Percentiles rank a stretch among this genome's conserved stretches.
Evolutionary conservation across 805 yeast genomes (phyloP).

Genomic region (Candida coquimbonensis): DNA sequence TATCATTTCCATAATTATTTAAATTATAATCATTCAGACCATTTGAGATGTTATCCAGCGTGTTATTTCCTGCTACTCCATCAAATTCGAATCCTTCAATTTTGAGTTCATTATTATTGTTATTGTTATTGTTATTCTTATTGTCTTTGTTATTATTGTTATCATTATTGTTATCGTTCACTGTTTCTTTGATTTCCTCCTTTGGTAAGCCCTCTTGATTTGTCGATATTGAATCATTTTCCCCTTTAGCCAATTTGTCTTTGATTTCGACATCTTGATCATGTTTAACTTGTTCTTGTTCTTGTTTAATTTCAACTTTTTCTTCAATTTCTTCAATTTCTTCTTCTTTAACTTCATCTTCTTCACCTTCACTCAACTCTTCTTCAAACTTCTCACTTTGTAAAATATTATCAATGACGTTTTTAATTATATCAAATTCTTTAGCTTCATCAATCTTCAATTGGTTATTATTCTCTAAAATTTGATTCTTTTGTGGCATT

Average conservation of each 20-base stretch:
- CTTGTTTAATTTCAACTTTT: constrained; percentile 2
- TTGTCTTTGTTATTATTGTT: no score
- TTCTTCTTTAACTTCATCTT: constrained; percentile 5
- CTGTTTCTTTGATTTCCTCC: background rate
- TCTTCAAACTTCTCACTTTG: constrained; percentile 6
- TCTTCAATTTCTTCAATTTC: background rate
- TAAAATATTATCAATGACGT: constrained; percentile 7
- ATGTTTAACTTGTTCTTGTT: background rate
- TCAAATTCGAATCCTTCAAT: background rate
- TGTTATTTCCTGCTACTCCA: constrained; percentile 1
- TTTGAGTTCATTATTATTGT: background rate
- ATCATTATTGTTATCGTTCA: no score
- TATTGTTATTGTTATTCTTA: no score
- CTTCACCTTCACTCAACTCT: constrained; percentile 9
- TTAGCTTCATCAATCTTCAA: constrained; percentile 3
- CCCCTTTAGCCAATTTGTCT: background rate
- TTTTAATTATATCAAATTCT: constrained; percentile 6
- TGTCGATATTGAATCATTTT: background rate
- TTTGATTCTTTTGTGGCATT: constrained; percentile 27
- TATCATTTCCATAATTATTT: constrained; percentile 6
- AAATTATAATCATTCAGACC: constrained; percentile 5
- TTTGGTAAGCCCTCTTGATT: no score
- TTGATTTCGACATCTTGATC: background rate
- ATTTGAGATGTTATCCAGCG: constrained; percentile 4
- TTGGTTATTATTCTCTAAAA: background rate